These are phyloP conservation scores for Termitomyces sp. DNA, from an alignment of 768 basidiomycete species.

Conservation along the genomic window DNA sequence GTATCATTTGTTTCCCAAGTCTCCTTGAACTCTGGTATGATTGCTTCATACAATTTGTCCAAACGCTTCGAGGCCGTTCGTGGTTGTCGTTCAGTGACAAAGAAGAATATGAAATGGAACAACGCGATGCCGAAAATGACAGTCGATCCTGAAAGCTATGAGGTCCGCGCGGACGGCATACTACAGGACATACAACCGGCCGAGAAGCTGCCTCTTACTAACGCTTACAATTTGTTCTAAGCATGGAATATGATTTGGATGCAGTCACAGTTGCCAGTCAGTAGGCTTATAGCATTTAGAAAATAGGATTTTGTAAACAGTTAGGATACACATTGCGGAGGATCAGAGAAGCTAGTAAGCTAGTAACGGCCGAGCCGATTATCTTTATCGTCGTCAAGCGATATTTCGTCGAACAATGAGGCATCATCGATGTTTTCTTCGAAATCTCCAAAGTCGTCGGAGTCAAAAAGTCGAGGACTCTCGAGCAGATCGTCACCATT, in stretches of 20 bases:
- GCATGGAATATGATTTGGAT: constrained; percentile 57
- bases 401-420: background rate
- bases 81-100: constrained; percentile 68
- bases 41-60: constrained; percentile 60
- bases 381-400: background rate
- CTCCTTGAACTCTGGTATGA: constrained; percentile 53
- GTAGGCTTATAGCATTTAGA: background rate
- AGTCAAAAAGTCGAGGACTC: constrained; percentile 13
- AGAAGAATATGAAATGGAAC: constrained; percentile 96
- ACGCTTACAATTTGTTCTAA: constrained; percentile 79
- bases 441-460: constrained; percentile 16
- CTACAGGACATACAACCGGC: constrained; percentile 77
- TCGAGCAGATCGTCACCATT: constrained; percentile 7
- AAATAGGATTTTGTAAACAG: too few species aligned
- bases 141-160: constrained; percentile 92
- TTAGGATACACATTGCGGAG: background rate
- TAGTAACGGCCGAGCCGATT: too few species aligned
- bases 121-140: constrained; percentile 70
- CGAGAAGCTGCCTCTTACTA: constrained; percentile 57
- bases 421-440: constrained; percentile 5
- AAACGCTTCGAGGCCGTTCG: constrained; percentile 74
- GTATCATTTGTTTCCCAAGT: constrained; percentile 79
- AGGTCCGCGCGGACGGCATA: constrained; percentile 76
- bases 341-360: background rate
- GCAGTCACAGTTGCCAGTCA: background rate